A percentile compares a stretch with the other conserved stretches of the same genome.
Conservation (phyloP, 768 basidiomycete genomes). For the Boletus patriciae region DNA sequence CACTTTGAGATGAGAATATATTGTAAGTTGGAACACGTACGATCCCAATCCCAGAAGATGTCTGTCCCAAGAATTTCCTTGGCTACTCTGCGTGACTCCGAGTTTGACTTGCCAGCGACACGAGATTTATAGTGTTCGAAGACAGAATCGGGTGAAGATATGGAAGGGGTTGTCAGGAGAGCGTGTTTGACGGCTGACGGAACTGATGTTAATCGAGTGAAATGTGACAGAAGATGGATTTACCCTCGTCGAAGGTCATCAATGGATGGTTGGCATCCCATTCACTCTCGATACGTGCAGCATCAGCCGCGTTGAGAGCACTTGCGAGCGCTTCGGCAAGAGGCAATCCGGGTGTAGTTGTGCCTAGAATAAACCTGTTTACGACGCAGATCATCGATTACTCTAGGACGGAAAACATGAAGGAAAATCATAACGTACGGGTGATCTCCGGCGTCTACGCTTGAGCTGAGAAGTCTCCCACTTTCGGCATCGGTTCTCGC, state of each 20-base stretch:
- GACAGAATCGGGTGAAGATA: slow-evolving; percentile 40
- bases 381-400: slow-evolving; percentile 8
- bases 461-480: slow-evolving; percentile 79
- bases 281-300: slow-evolving; percentile 70
- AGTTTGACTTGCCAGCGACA: slow-evolving; percentile 65
- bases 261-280: slow-evolving; percentile 72
- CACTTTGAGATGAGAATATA: background rate
- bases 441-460: slow-evolving; percentile 80
- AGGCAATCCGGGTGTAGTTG: slow-evolving; percentile 46
- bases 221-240: slow-evolving; percentile 48
- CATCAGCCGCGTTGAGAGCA: slow-evolving; percentile 64
- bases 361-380: slow-evolving; percentile 64
- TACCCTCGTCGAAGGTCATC: slow-evolving; percentile 85
- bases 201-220: background rate
- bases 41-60: slow-evolving; percentile 89
- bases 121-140: slow-evolving; percentile 59
- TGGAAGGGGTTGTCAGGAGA: slow-evolving; percentile 18
- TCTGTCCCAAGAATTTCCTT: slow-evolving; percentile 59
- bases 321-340: slow-evolving; percentile 70
- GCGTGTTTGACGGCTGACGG: slow-evolving; percentile 25
- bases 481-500: slow-evolving; percentile 93
- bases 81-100: slow-evolving; percentile 71
- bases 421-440: slow-evolving; percentile 36
- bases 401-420: slow-evolving; percentile 1
- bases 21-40: slow-evolving; percentile 43